Conservation (phyloP, 2,329 filamentous ascomycete species). For the Rhynchosporium agropyri region DNA sequence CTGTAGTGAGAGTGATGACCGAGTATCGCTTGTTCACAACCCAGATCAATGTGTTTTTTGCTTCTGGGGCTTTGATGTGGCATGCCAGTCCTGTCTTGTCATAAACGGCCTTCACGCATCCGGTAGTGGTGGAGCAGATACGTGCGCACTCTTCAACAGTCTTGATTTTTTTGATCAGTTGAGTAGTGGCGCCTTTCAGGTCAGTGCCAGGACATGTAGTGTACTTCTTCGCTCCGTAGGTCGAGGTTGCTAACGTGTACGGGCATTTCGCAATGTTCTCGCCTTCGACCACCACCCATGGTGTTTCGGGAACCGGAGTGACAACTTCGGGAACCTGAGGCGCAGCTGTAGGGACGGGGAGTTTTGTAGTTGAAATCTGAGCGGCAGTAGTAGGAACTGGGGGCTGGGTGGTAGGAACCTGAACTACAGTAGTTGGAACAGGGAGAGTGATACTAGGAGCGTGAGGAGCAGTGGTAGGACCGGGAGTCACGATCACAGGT, state of each 20-base stretch:
- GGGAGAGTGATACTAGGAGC: no score
- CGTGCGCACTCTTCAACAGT: neutral
- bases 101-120: constrained; percentile 7
- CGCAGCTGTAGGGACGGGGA: neutral
- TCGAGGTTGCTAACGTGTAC: neutral
- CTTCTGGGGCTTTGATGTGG: constrained; percentile 9
- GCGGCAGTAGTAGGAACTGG: no score
- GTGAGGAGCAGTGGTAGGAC: no score
- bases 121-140: neutral
- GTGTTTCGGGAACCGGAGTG: neutral
- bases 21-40: constrained; percentile 3
- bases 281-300: neutral
- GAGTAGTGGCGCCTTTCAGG: neutral
- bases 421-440: no score
- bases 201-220: constrained; percentile 7
- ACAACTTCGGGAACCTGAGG: neutral
- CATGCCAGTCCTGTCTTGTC: neutral
- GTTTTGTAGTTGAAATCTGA: no score
- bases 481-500: neutral
- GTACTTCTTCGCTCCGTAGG: neutral
- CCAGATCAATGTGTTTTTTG: constrained; percentile 10
- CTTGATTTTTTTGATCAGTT: neutral
- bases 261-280: constrained; percentile 13
- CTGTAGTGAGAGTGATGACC: neutral
- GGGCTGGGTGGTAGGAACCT: no score